Evolutionary conservation across 257 asterid species (phyloP).

Genomic region (Ehretia macrophylla): DNA sequence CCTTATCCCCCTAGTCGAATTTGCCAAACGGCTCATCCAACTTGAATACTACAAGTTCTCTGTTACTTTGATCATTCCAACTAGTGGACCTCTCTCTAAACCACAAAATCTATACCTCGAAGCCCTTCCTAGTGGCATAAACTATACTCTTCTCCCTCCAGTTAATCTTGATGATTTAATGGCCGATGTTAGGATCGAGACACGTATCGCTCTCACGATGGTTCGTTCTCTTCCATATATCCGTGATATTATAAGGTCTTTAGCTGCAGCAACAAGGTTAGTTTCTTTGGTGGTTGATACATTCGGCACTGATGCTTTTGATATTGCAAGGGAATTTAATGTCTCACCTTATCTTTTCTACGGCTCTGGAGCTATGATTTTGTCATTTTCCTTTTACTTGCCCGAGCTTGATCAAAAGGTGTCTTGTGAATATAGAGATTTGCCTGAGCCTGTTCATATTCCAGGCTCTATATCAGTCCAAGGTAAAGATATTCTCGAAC

Average conservation of each 20-base stretch:
- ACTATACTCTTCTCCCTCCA: conserved; percentile 45
- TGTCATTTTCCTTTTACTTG: conserved; percentile 44
- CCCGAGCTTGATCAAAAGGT: conserved; percentile 41
- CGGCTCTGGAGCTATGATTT: conserved; percentile 52
- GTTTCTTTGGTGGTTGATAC: conserved; percentile 65
- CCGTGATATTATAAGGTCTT: conserved; percentile 23
- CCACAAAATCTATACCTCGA: conserved; percentile 25
- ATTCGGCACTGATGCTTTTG: conserved; percentile 70
- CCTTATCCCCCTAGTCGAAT: conserved; percentile 58
- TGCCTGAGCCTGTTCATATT: conserved; percentile 42
- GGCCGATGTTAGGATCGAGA: conserved; percentile 41
- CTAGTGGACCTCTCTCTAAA: neutral
- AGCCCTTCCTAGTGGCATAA: conserved; percentile 41
- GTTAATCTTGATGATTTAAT: conserved; percentile 42
- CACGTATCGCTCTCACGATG: conserved; percentile 50
- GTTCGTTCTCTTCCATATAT: conserved; percentile 54
- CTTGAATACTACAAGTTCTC: conserved; percentile 27
- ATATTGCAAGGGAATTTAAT: conserved; percentile 39
- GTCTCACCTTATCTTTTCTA: conserved; percentile 45
- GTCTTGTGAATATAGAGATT: conserved; percentile 46
- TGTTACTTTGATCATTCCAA: conserved; percentile 51
- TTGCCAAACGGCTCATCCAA: conserved; percentile 47
- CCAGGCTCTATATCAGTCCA: conserved; percentile 61
- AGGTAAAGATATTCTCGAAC: conserved; percentile 56
- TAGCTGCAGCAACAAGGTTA: conserved; percentile 12